These are phyloP conservation scores for Oryza brachyantha DNA, from an alignment of 176 grass and related monocot species.

Conservation along the genomic window DNA sequence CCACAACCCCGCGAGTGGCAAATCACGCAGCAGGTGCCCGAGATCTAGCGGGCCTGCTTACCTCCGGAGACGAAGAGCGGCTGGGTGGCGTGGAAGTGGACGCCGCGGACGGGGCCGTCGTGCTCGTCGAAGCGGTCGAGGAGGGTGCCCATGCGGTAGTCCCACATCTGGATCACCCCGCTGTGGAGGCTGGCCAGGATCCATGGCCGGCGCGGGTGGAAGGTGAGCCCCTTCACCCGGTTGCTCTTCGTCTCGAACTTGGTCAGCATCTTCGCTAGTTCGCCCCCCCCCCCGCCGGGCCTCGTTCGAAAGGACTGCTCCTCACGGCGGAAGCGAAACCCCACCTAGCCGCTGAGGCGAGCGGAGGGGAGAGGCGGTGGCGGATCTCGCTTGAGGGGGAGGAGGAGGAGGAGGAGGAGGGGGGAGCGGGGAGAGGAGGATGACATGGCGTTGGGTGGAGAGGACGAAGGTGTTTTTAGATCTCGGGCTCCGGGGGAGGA, in stretches of 20 bases:
- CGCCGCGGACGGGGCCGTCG: conserved; percentile 79
- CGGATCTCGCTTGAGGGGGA: too few relatives aligned
- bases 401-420: too few relatives aligned
- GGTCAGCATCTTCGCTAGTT: conserved; percentile 59
- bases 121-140: conserved; percentile 96
- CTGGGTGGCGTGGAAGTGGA: conserved; percentile 87
- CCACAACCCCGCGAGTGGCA: background rate
- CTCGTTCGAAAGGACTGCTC: too few relatives aligned
- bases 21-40: background rate
- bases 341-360: background rate
- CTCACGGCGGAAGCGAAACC: background rate
- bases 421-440: too few relatives aligned
- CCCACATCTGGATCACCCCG: conserved; percentile 91
- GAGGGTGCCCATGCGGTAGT: conserved; percentile 91
- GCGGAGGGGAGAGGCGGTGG: background rate
- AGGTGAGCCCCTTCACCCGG: conserved; percentile 78
- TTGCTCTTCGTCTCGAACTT: conserved; percentile 95
- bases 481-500: background rate
- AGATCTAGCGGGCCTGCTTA: background rate
- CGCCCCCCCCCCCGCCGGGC: background rate
- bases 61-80: conserved; percentile 96
- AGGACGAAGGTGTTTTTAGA: background rate
- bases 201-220: conserved; percentile 83
- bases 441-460: background rate
- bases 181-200: conserved; percentile 90